Percentiles rank a stretch among this genome's conserved stretches.
Conservation (phyloP, 768 basidiomycete species). For the Russula ochroleuca region DNA sequence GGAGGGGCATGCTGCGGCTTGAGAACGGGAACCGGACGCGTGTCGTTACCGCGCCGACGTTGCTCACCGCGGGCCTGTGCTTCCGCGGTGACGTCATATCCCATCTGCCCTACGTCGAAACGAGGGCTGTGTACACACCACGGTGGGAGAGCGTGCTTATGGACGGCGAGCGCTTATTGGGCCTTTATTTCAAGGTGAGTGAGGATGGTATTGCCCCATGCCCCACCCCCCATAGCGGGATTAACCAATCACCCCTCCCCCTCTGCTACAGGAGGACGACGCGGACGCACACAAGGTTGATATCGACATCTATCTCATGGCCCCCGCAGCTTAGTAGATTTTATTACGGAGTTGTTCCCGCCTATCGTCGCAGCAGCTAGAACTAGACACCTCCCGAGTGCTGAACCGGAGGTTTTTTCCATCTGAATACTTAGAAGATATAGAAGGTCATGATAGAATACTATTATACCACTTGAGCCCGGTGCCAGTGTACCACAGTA, state of each 20-base stretch:
- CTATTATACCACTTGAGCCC: not conserved
- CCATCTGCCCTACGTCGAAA: conserved; percentile 13
- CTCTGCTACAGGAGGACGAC: conserved; percentile 5
- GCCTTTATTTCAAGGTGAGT: conserved; percentile 13
- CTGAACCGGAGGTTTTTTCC: not conserved
- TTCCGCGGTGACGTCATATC: conserved; percentile 15
- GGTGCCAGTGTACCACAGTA: not conserved
- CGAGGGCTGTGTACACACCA: conserved; percentile 5
- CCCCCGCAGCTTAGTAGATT: not conserved
- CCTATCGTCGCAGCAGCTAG: no score
- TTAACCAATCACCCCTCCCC: not conserved
- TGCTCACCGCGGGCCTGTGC: conserved; percentile 17
- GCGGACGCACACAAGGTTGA: conserved; percentile 7
- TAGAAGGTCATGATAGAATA: no score
- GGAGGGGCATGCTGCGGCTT: conserved; percentile 1
- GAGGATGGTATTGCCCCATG: no score
- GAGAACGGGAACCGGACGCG: conserved; percentile 14
- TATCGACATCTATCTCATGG: conserved; percentile 15
- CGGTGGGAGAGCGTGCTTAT: conserved; percentile 19
- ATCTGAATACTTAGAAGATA: no score
- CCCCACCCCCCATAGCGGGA: not conserved
- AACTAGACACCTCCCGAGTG: not conserved
- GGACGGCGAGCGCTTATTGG: conserved; percentile 14
- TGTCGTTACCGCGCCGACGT: conserved; percentile 9
- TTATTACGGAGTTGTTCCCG: not conserved